Percentiles rank a stretch among this genome's conserved stretches.
Conservation (phyloP, 176 grass and related monocot genomes). For the Oryza nivara region DNA sequence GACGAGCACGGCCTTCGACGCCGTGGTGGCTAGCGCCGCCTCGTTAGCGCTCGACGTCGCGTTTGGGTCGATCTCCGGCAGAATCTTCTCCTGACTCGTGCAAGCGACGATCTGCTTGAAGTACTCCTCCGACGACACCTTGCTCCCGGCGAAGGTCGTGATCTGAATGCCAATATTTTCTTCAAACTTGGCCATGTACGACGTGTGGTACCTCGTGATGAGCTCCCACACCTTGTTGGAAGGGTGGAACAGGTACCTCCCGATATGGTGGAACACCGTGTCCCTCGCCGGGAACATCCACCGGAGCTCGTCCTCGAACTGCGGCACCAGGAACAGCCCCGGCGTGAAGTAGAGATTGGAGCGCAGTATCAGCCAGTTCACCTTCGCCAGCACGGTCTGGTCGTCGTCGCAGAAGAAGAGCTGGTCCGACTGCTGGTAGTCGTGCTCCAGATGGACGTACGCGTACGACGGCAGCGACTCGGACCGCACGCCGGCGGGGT, state of each 20-base stretch:
- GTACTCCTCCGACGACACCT: conserved; percentile 44
- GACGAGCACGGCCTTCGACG: conserved; percentile 59
- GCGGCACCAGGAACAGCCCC: conserved; percentile 68
- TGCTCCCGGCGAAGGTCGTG: conserved; percentile 34
- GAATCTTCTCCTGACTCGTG: conserved; percentile 52
- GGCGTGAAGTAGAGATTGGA: conserved; percentile 75
- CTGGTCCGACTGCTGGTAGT: conserved; percentile 54
- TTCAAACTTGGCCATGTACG: conserved; percentile 49
- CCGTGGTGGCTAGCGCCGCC: background rate
- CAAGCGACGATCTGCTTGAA: conserved; percentile 55
- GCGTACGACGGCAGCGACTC: conserved; percentile 51
- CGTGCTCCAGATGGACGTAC: conserved; percentile 62
- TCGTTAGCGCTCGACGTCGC: background rate
- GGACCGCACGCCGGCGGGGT: conserved; percentile 7
- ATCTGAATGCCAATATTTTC: conserved; percentile 65
- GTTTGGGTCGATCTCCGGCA: conserved; percentile 49
- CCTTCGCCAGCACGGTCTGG: conserved; percentile 49
- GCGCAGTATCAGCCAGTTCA: conserved; percentile 72
- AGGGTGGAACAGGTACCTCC: conserved; percentile 79
- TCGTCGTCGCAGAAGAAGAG: conserved; percentile 76
- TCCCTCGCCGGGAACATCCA: conserved; percentile 75
- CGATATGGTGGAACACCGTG: conserved; percentile 73
- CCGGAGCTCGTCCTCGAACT: conserved; percentile 67
- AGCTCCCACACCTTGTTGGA: conserved; percentile 67
- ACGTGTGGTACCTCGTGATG: conserved; percentile 56